Conservation (phyloP, 2,329 filamentous ascomycete genomes). For the Incumbomyces lentus region DNA sequence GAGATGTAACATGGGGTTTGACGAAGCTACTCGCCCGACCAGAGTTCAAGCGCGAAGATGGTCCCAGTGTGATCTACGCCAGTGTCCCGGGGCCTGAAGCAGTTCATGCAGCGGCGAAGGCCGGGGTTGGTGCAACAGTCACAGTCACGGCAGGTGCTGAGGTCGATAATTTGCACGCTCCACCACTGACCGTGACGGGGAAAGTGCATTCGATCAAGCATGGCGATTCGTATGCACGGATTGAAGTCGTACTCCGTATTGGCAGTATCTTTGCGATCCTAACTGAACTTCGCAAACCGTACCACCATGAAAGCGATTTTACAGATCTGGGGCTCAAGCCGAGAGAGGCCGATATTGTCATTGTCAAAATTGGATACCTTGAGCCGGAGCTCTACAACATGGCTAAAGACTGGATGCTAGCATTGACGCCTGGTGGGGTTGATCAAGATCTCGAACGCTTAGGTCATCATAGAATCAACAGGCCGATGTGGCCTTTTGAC, state of each 20-base stretch:
- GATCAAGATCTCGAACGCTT: conserved; percentile 43
- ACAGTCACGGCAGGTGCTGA: conserved; percentile 44
- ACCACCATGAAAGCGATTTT: conserved; percentile 45
- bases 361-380: conserved; percentile 48
- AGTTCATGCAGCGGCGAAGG: conserved; percentile 32
- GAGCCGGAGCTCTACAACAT: conserved; percentile 46
- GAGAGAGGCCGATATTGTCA: conserved; percentile 39
- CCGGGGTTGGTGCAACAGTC: conserved; percentile 38
- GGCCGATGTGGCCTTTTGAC: conserved; percentile 43
- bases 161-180: conserved; percentile 39
- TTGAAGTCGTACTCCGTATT: conserved; percentile 42
- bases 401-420: conserved; percentile 46
- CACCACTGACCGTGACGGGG: conserved; percentile 43
- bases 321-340: conserved; percentile 38
- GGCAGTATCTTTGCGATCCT: conserved; percentile 43
- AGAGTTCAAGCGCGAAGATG: conserved; percentile 32
- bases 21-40: conserved; percentile 35
- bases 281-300: conserved; percentile 44
- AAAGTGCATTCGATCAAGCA: conserved; percentile 41
- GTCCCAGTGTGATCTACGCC: conserved; percentile 41
- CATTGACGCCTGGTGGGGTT: conserved; percentile 44
- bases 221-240: conserved; percentile 39
- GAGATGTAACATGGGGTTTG: conserved; percentile 45
- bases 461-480: conserved; percentile 38
- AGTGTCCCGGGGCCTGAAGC: conserved; percentile 41